Conservation (phyloP, 495 filamentous ascomycete genomes). For the Melanomma pulvis-pyrius region DNA sequence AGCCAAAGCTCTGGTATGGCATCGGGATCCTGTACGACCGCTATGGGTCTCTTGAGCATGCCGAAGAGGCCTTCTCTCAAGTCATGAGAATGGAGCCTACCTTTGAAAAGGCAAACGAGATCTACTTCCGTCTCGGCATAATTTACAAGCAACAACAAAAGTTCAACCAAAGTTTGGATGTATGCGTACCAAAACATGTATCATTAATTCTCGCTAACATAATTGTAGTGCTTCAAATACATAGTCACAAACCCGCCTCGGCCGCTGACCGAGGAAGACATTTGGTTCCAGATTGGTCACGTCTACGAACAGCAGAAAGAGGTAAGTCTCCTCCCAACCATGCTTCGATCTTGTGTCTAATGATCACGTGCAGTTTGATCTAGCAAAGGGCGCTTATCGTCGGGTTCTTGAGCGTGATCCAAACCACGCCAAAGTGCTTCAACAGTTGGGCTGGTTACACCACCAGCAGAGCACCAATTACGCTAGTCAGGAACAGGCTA, state of each 20-base stretch:
- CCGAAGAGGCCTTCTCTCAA: constrained; percentile 97
- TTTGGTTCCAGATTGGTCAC: constrained; percentile 99
- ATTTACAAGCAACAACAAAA: constrained; percentile 99
- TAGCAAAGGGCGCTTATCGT: constrained; percentile 86
- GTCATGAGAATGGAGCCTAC: constrained; percentile 99
- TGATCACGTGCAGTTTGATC: constrained; percentile 70
- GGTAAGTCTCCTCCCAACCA: constrained; percentile 59
- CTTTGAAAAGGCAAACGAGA: constrained; percentile 99
- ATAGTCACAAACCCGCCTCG: constrained; percentile 92
- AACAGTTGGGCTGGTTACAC: constrained; percentile 97
- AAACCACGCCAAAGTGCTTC: constrained; percentile 95
- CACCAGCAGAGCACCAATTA: constrained; percentile 92
- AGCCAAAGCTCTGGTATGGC: constrained; percentile 98
- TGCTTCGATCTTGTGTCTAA: constrained; percentile 41
- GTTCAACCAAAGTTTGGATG: constrained; percentile 88
- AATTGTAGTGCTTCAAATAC: constrained; percentile 87
- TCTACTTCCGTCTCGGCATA: constrained; percentile 97
- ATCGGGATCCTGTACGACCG: constrained; percentile 98
- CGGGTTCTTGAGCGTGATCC: constrained; percentile 94
- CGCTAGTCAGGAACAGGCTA: constrained; percentile 89
- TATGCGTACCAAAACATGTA: constrained; percentile 47
- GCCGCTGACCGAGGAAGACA: constrained; percentile 95
- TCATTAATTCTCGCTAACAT: constrained; percentile 13
- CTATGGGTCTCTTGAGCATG: constrained; percentile 95
- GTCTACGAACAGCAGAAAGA: constrained; percentile 99